phyloP scores from a whole-genome alignment of 2,329 filamentous ascomycete genomes.

The Curvularia verruculosa region DNA sequence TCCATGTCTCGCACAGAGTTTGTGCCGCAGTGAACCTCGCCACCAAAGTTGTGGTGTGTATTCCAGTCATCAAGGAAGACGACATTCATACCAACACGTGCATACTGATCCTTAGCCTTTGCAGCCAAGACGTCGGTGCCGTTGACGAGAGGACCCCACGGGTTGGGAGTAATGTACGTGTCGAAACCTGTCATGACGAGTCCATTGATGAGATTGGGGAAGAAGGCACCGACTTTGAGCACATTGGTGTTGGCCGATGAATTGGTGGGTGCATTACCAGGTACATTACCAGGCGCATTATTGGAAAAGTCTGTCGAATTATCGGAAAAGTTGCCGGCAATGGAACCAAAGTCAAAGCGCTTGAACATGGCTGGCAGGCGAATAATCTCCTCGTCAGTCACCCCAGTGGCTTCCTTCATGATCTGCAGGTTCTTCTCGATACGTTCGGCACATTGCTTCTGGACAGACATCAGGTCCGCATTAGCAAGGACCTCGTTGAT shows the following conservation, averaged over 20 bases:
- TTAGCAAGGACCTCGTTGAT: conserved; percentile 9
- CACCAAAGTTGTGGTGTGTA: conserved; percentile 10
- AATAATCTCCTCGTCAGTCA: conserved; percentile 12
- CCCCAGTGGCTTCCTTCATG: conserved; percentile 12
- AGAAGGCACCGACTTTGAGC: neutral
- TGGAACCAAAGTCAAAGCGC: neutral
- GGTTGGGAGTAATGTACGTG: neutral
- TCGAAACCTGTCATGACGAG: conserved; percentile 1
- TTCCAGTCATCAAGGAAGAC: conserved; percentile 15
- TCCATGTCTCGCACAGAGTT: conserved; percentile 13
- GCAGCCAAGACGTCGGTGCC: neutral
- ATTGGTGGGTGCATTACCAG: neutral
- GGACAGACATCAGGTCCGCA: conserved; percentile 4
- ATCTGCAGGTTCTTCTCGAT: conserved; percentile 8
- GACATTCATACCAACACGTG: conserved; percentile 5
- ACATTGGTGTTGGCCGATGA: neutral
- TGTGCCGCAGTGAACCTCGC: conserved; percentile 16
- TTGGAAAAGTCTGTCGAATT: neutral
- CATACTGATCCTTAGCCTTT: conserved; percentile 6
- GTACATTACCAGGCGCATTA: neutral
- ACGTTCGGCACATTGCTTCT: conserved; percentile 6
- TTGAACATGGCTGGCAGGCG: conserved; percentile 5
- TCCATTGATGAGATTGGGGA: neutral
- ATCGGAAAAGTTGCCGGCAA: neutral
- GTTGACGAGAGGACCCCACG: conserved; percentile 1